Evolutionary conservation across 164 flowering plant species (phyloP).

Genomic region (Umbellularia californica): DNA sequence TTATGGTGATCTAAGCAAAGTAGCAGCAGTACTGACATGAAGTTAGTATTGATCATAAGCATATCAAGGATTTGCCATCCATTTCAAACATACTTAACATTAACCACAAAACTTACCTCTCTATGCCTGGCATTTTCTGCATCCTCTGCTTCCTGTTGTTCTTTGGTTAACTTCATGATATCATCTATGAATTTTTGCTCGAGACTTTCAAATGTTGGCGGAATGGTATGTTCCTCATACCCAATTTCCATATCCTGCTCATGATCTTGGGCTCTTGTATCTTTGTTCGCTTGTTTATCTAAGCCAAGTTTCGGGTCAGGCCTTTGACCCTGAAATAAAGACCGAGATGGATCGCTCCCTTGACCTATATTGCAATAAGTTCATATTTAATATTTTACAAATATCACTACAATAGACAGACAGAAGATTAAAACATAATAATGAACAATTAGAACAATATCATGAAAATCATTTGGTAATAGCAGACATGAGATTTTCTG

Average conservation of each 20-base stretch:
- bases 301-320: slow-evolving; percentile 34
- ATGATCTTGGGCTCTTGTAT: slow-evolving; percentile 31
- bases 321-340: slow-evolving; percentile 42
- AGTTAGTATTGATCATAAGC: not conserved
- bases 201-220: slow-evolving; percentile 49
- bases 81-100: too few species aligned
- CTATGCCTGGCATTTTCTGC: slow-evolving; percentile 67
- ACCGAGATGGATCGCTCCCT: slow-evolving; percentile 38
- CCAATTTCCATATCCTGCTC: slow-evolving; percentile 58
- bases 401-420: not conserved
- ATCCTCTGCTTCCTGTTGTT: slow-evolving; percentile 66
- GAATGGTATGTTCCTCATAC: slow-evolving; percentile 34
- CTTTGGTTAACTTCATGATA: slow-evolving; percentile 47
- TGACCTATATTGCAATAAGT: slow-evolving; percentile 35
- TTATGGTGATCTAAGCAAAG: not conserved
- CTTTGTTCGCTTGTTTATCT: slow-evolving; percentile 39
- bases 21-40: not conserved
- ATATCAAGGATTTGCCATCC: not conserved
- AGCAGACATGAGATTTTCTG: too few species aligned
- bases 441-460: not conserved
- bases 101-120: slow-evolving; percentile 41
- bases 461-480: too few species aligned
- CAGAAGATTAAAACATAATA: not conserved
- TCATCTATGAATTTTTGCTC: slow-evolving; percentile 60
- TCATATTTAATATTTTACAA: not conserved